Percentiles rank a stretch among this genome's conserved stretches.
Evolutionary conservation across 495 filamentous ascomycete genomes (phyloP).

Genomic region (Lasiosphaeria hispida): DNA sequence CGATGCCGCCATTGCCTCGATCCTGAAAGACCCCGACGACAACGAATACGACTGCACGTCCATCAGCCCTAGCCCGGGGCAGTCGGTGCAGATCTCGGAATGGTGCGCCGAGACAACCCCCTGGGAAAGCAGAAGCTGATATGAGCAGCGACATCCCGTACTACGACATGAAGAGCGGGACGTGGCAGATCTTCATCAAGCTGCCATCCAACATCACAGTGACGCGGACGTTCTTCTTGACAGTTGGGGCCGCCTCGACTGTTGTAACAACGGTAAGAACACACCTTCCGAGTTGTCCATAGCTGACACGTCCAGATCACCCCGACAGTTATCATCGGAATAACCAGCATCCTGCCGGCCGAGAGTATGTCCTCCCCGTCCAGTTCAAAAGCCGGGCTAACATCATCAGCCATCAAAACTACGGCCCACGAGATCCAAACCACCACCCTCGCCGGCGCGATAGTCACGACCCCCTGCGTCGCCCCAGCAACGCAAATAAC

Average conservation of each 20-base stretch:
- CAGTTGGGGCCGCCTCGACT: slow-evolving; percentile 11
- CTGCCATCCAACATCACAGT: slow-evolving; percentile 2
- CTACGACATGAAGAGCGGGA: slow-evolving; percentile 11
- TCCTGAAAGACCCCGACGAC: slow-evolving; percentile 4
- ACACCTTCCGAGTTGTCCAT: too few species aligned
- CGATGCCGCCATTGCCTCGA: slow-evolving; percentile 5
- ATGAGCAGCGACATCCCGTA: slow-evolving; percentile 14
- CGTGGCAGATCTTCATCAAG: slow-evolving; percentile 15
- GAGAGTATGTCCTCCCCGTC: not conserved
- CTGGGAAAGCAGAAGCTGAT: not conserved
- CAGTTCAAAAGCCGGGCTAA: not conserved
- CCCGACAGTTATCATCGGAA: slow-evolving; percentile 14
- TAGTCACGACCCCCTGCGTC: slow-evolving; percentile 4
- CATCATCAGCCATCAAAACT: not conserved
- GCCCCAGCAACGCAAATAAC: slow-evolving; percentile 2
- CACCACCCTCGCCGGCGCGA: slow-evolving; percentile 7
- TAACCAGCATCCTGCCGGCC: slow-evolving; percentile 1
- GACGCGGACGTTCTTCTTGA: slow-evolving; percentile 13
- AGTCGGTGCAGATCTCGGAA: slow-evolving; percentile 20
- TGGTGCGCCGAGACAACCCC: slow-evolving; percentile 4
- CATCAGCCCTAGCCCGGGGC: slow-evolving; percentile 1
- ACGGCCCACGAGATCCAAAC: not conserved
- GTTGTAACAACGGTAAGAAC: slow-evolving; percentile 11
- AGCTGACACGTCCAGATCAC: slow-evolving; percentile 7
- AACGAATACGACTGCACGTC: slow-evolving; percentile 11